phyloP scores from a whole-genome alignment of 2,329 filamentous ascomycete species.

The Xylaria sp. region DNA sequence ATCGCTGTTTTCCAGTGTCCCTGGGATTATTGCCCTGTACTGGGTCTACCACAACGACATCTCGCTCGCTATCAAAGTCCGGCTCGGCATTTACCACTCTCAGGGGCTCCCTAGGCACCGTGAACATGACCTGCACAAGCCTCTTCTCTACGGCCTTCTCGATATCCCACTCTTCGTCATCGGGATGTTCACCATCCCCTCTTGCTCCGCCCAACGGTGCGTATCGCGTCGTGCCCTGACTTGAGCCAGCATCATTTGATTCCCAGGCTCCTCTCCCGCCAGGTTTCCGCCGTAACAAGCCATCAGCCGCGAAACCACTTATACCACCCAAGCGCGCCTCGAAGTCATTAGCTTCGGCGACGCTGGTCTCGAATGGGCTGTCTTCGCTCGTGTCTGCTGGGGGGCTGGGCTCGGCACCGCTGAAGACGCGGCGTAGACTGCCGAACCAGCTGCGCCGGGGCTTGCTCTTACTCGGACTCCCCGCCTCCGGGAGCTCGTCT shows the following conservation, averaged over 20 bases:
- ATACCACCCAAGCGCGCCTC: constrained; percentile 57
- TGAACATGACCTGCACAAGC: constrained; percentile 89
- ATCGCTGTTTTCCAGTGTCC: not conserved
- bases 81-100: constrained; percentile 87
- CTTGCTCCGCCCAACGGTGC: constrained; percentile 23
- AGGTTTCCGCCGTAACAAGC: constrained; percentile 61
- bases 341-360: constrained; percentile 55
- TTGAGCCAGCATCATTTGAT: constrained; percentile 50
- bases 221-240: constrained; percentile 47
- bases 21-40: constrained; percentile 22
- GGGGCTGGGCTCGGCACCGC: constrained; percentile 49
- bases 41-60: constrained; percentile 58
- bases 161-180: constrained; percentile 74
- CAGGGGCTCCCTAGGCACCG: constrained; percentile 85
- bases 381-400: constrained; percentile 43
- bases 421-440: constrained; percentile 73
- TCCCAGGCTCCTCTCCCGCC: constrained; percentile 68
- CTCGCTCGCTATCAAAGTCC: constrained; percentile 56
- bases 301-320: constrained; percentile 57
- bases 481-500: constrained; percentile 51
- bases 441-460: constrained; percentile 73
- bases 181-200: constrained; percentile 65
- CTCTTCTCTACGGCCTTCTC: constrained; percentile 77
- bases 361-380: constrained; percentile 49
- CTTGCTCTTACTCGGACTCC: constrained; percentile 69